These are phyloP conservation scores for Xylaria palmicola DNA, from an alignment of 495 filamentous ascomycete genomes.

Conservation along the genomic window DNA sequence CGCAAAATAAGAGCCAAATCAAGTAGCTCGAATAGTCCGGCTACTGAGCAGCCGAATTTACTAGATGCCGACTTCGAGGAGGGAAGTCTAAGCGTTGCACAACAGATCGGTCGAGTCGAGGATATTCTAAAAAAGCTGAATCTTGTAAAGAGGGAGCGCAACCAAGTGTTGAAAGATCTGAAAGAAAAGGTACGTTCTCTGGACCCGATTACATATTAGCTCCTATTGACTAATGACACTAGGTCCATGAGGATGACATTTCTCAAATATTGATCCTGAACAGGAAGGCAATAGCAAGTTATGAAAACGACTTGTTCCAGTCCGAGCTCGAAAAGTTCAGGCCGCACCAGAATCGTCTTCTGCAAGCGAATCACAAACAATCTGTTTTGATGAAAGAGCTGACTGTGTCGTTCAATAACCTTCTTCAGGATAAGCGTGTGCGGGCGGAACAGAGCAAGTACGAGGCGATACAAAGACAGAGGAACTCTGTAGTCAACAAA, in stretches of 20 bases:
- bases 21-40: constrained; percentile 56
- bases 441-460: constrained; percentile 93
- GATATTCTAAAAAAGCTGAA: constrained; percentile 89
- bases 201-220: background rate
- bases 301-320: constrained; percentile 87
- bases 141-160: constrained; percentile 83
- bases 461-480: constrained; percentile 79
- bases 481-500: constrained; percentile 74
- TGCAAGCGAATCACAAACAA: constrained; percentile 94
- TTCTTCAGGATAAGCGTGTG: constrained; percentile 93
- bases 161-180: constrained; percentile 90
- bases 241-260: constrained; percentile 96
- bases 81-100: constrained; percentile 71
- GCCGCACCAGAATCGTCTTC: constrained; percentile 84
- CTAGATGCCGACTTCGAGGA: constrained; percentile 91
- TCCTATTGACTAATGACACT: constrained; percentile 10
- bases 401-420: constrained; percentile 79
- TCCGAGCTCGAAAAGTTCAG: constrained; percentile 94
- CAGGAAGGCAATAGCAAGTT: constrained; percentile 88
- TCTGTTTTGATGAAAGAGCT: constrained; percentile 91
- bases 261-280: constrained; percentile 95
- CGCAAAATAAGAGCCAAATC: constrained; percentile 60
- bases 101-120: constrained; percentile 87
- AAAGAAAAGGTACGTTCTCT: constrained; percentile 79
- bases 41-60: constrained; percentile 68